Evolutionary conservation across 2,329 filamentous ascomycete species (phyloP).

Genomic region (Tolypocladium inflatum): DNA sequence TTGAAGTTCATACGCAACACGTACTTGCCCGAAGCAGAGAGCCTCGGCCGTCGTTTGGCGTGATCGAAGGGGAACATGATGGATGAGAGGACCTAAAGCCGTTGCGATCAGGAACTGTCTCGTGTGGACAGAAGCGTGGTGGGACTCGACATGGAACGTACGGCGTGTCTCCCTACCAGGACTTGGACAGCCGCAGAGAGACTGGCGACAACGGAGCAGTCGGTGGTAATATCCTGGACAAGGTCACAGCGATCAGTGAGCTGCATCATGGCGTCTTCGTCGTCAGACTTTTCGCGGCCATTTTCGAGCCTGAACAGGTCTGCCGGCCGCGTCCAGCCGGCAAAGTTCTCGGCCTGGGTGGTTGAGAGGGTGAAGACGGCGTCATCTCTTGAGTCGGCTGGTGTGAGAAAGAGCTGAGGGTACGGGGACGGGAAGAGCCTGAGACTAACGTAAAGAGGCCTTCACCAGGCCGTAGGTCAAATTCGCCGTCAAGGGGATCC

Average conservation of each 20-base stretch:
- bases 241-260: conserved; percentile 60
- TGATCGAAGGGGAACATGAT: conserved; percentile 69
- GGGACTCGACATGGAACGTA: conserved; percentile 26
- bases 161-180: conserved; percentile 58
- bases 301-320: conserved; percentile 42
- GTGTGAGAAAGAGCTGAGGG: not conserved
- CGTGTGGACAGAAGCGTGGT: not conserved
- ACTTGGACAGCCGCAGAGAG: conserved; percentile 72
- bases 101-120: conserved; percentile 1
- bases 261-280: conserved; percentile 42
- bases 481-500: conserved; percentile 51
- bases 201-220: conserved; percentile 95
- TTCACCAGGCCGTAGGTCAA: conserved; percentile 41
- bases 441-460: conserved; percentile 52
- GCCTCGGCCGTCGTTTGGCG: conserved; percentile 41
- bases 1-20: conserved; percentile 93
- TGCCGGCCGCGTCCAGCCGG: conserved; percentile 69
- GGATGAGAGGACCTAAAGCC: conserved; percentile 53
- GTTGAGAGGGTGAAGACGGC: conserved; percentile 63
- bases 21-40: conserved; percentile 80
- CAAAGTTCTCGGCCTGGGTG: conserved; percentile 66
- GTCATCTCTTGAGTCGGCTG: conserved; percentile 47
- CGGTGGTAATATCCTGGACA: conserved; percentile 89
- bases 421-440: too few species aligned
- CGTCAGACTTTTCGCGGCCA: conserved; percentile 15